Evolutionary conservation across 2,329 filamentous ascomycete species (phyloP), one percentile per base, ranked within the genome.

Genomic region (Fusarium sp.): DNA sequence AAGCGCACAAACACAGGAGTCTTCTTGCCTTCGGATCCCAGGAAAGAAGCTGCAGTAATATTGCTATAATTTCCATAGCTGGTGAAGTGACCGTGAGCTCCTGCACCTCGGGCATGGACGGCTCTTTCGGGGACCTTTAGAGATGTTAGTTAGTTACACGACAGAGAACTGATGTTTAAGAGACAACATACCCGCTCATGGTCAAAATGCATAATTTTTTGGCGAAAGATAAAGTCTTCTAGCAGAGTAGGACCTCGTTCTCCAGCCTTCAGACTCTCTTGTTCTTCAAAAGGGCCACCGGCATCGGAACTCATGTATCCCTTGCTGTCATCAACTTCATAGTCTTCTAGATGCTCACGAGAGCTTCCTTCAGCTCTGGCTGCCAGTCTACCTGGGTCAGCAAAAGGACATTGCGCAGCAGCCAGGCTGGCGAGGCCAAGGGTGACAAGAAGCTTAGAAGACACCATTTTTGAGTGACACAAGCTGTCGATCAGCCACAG

Each of bases 161-260:
- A 18, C 42, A 50, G 47, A 46, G 2, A 6, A 12, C 20, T 11
- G 18, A 37, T 4, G 7, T 41, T 23, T 34, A 8, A 23, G 23
- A 45, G 13, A 25, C 8, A 41, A 9, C 81, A 75, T 79, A 91
- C 90, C 23, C 90, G 82, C 74, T 93, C 90, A 72, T 92, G 90
- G 60, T 92, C 90, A 72, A 92, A 92, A 56, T 86, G 87, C 49
- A 88, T 88, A 43, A 92, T 90, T 81, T 92, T 93, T 73, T 93
- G 90, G 32, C 90, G 85, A 75, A 92, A 90, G 68, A 91, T 89
- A 53, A 91, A 92, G 75, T 93, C 91, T 74, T 93, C 91, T 1
- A 93, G 80, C 21, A 93, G 80, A 1, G 89, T 90, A 3, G 91
- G 86, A 2, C 91, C 91, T 46, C 90, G 83, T 10, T 86, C 83